A percentile compares a stretch with the other conserved stretches of the same genome.
These are phyloP conservation scores for Prunus fruticosa DNA, from an alignment of 306 rosid species.

Conservation along the genomic window DNA sequence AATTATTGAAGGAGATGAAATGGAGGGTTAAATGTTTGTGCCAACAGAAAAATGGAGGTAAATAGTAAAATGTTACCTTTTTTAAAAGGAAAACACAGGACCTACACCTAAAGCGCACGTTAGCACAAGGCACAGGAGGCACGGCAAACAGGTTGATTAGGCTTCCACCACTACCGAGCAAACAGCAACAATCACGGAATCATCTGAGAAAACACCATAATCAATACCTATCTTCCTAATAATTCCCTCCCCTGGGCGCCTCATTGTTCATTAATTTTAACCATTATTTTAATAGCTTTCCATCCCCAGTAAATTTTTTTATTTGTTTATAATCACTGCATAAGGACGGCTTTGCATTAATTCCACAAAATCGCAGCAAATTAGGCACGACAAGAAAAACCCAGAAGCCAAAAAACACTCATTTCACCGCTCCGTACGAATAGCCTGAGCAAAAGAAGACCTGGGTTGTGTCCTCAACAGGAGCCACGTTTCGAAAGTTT, in stretches of 20 bases:
- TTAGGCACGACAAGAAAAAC: background rate
- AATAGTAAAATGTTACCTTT: background rate
- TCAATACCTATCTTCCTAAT: background rate
- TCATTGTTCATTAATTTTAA: background rate
- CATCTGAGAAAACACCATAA: slow-evolving; percentile 13
- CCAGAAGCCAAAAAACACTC: background rate
- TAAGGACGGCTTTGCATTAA: background rate
- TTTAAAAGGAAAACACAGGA: background rate
- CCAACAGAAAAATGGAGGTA: background rate
- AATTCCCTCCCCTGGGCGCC: background rate
- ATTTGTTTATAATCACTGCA: background rate
- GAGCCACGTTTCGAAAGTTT: background rate
- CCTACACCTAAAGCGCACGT: slow-evolving; percentile 16
- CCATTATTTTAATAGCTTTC: background rate
- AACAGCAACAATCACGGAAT: slow-evolving; percentile 29
- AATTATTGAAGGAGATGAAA: background rate
- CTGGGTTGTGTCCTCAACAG: background rate
- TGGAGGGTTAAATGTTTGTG: background rate
- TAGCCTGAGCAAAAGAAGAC: background rate
- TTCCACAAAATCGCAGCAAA: background rate
- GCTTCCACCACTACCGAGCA: slow-evolving; percentile 11
- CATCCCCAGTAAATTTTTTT: background rate
- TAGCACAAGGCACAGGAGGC: slow-evolving; percentile 16
- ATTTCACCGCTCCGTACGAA: background rate
- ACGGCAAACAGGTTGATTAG: slow-evolving; percentile 18